Evolutionary conservation across 1,284 basidiomycete genomes (phyloP), one percentile per base, ranked within the genome.

Genomic region (Gymnopus androsaceus): DNA sequence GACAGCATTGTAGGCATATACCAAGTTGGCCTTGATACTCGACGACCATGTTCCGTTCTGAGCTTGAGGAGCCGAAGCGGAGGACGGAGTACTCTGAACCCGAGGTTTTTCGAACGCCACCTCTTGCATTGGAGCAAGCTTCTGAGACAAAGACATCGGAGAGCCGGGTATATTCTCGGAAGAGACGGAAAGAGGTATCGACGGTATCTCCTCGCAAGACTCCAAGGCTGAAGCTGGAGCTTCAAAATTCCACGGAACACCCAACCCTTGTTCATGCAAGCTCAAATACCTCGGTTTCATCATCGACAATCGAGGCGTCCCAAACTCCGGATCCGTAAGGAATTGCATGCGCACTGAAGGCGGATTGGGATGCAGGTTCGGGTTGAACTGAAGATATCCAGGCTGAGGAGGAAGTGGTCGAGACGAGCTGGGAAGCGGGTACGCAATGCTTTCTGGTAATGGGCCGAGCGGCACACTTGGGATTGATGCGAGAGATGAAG

Each of bases 1-100:
- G 14, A 75, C 71, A 8, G 71, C 66, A 55, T 71, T 73, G 60
- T 75, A 71, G 5, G 73, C 74, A 34, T 67, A 69, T 3, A 69
- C 66, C 3, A 75, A 60, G 47, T 70, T 70, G 9, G 66, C 64
- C 48, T 62, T 71, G 47, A 75, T 52, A 19, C 72, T 70, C 9
- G 69, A 57, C 15, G 71, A 66, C 75, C 75, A 76, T 63, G 37
- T 67, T 63, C 11, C 23, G 44, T 23, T 41, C 27, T 17, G 52
- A 28, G 17, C 15, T 33, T 19, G 23, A 46, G 31, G 14, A 27
- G 25, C 19, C 31, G 51, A 40, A 21, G 27, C 28, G 25, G 21
- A 9, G 19, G 23, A 28, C n/a, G 52, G 33, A 23, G n/a, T 27
- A n/a, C n/a, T n/a, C n/a, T n/a, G n/a, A n/a, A n/a, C n/a, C n/a